phyloP scores from a whole-genome alignment of 192 early-diverging fungal species.

The Podila epicladia region DNA sequence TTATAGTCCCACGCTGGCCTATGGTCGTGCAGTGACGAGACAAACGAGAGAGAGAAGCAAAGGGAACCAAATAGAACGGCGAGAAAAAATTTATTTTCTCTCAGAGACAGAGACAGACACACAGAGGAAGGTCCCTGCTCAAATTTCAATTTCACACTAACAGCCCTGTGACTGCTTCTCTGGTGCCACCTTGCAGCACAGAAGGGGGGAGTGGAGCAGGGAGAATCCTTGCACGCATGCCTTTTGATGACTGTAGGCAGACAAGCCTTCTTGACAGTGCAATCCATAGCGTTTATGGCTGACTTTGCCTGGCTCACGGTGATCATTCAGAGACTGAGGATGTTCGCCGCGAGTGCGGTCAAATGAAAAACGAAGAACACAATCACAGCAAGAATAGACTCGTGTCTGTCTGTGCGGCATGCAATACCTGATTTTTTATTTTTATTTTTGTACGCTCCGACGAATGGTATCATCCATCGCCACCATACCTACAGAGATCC shows the following conservation, averaged over 20 bases:
- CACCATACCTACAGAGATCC: not conserved
- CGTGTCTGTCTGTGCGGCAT: not conserved
- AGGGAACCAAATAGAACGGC: not conserved
- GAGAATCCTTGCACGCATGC: too few relatives aligned
- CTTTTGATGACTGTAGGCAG: too few relatives aligned
- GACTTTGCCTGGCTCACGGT: too few relatives aligned
- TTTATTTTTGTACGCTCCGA: not conserved
- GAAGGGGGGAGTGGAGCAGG: too few relatives aligned
- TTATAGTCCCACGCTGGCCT: not conserved
- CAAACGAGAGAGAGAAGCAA: not conserved
- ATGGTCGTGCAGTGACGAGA: slow-evolving; percentile 1
- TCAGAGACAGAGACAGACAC: not conserved
- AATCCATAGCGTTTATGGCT: too few relatives aligned
- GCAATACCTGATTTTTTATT: not conserved
- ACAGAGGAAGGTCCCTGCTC: not conserved
- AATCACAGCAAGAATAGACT: not conserved
- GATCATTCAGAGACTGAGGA: too few relatives aligned
- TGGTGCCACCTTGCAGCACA: too few relatives aligned
- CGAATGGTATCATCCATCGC: not conserved
- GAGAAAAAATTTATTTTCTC: not conserved
- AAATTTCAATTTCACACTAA: not conserved
- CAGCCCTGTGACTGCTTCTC: too few relatives aligned
- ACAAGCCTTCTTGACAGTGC: not conserved
- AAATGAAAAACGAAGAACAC: not conserved
- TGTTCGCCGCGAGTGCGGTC: too few relatives aligned